Conservation (phyloP, 2,329 filamentous ascomycete species). For the Cryphonectria parasitica region DNA sequence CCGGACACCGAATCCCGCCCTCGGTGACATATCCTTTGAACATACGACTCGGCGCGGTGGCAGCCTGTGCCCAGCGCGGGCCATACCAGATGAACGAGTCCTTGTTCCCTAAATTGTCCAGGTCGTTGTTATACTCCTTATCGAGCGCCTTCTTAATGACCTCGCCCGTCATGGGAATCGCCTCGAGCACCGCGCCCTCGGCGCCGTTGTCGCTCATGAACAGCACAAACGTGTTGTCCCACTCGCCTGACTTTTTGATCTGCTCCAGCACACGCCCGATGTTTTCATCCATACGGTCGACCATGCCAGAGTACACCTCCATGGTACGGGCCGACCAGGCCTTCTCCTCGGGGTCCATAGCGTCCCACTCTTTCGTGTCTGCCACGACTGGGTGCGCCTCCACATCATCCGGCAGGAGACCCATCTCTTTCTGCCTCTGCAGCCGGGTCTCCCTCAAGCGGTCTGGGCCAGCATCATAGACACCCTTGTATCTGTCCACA, state of each 20-base stretch:
- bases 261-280: slow-evolving; percentile 64
- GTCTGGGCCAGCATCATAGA: slow-evolving; percentile 65
- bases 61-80: slow-evolving; percentile 52
- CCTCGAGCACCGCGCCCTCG: slow-evolving; percentile 35
- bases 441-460: slow-evolving; percentile 57
- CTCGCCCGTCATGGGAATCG: slow-evolving; percentile 30
- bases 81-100: slow-evolving; percentile 63
- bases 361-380: slow-evolving; percentile 52
- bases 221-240: slow-evolving; percentile 66
- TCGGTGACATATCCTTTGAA: slow-evolving; percentile 46
- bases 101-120: slow-evolving; percentile 59
- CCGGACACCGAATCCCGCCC: slow-evolving; percentile 55
- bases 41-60: slow-evolving; percentile 37
- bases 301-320: slow-evolving; percentile 68
- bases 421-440: slow-evolving; percentile 58
- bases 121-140: slow-evolving; percentile 59
- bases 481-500: slow-evolving; percentile 61
- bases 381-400: slow-evolving; percentile 54
- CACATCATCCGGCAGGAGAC: slow-evolving; percentile 56
- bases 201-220: slow-evolving; percentile 64
- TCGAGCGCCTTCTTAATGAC: slow-evolving; percentile 37
- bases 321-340: slow-evolving; percentile 56
- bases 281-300: slow-evolving; percentile 63
- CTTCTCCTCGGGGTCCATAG: slow-evolving; percentile 49
- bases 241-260: slow-evolving; percentile 57